phyloP scores from a whole-genome alignment of 306 rosid species.

The Castanea crenata region DNA sequence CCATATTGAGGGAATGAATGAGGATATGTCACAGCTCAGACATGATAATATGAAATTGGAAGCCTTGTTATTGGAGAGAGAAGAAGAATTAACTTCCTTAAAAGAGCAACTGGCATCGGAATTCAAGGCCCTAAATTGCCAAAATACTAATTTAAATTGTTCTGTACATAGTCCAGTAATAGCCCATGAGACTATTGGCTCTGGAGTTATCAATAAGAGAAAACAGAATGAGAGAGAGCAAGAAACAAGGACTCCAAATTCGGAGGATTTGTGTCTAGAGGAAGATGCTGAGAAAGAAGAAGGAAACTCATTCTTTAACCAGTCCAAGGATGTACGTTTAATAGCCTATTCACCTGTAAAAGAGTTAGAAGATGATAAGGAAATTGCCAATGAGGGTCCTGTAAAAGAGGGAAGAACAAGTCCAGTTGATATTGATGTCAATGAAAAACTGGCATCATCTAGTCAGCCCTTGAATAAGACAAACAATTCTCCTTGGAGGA shows the following conservation, averaged over 20 bases:
- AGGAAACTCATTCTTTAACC: not conserved
- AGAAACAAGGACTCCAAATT: slow-evolving; percentile 39
- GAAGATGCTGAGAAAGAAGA: slow-evolving; percentile 21
- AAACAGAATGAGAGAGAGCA: slow-evolving; percentile 44
- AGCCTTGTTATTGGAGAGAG: slow-evolving; percentile 56
- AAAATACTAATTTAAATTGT: slow-evolving; percentile 30
- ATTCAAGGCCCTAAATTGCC: slow-evolving; percentile 36
- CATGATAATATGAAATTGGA: slow-evolving; percentile 68
- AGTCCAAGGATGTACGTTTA: slow-evolving; percentile 4
- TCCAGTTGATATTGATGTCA: slow-evolving; percentile 20
- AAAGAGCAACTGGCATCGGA: slow-evolving; percentile 63
- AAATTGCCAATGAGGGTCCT: slow-evolving; percentile 19
- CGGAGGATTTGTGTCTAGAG: slow-evolving; percentile 27
- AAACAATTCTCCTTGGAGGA: slow-evolving; percentile 54
- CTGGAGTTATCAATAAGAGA: slow-evolving; percentile 42
- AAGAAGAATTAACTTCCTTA: slow-evolving; percentile 55
- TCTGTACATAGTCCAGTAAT: slow-evolving; percentile 39
- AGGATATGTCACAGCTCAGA: slow-evolving; percentile 67
- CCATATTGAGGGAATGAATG: slow-evolving; percentile 62
- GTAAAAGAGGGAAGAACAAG: slow-evolving; percentile 24
- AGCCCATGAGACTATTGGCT: slow-evolving; percentile 40
- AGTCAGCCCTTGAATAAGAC: slow-evolving; percentile 20
- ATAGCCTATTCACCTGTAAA: slow-evolving; percentile 34
- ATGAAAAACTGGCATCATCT: slow-evolving; percentile 21
- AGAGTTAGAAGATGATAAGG: slow-evolving; percentile 34